Evolutionary conservation across 176 grass and related monocot species (phyloP), one percentile per base, ranked within the genome.

Genomic region (Secale cereale): DNA sequence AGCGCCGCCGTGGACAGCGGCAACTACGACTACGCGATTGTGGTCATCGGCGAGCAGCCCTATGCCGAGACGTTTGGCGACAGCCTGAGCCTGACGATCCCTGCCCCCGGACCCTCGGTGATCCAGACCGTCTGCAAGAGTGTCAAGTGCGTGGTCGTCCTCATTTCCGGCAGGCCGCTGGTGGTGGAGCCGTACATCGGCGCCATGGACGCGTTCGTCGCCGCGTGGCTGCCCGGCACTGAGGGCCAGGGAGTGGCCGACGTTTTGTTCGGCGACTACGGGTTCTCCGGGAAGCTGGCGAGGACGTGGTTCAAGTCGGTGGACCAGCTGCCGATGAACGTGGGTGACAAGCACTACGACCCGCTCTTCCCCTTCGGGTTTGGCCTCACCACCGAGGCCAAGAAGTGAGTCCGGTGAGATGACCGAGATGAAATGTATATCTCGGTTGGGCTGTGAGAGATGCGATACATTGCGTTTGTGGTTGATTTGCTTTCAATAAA

Each of bases 91-190:
- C 92, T 97, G 85, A 97, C 94, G 59, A 88, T 97, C 65, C 91
- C 94, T 5, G 87, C 61, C 15, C 91, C 96, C 1, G 89, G 96
- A 1, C 89, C 91, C 61, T 92, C 78, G 59, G 89, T 91, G 79
- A 95, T 98, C 60, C 66, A 92, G 82, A 82, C 86, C 13, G 93
- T 94, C 61, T 98, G 96, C 78, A 76, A 84, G 81, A 66, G 25
- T 26, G 54, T 87, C 68, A 95, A 91, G 73, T 98, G 96, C 43
- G 89, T 69, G 27, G 96, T 98, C 4, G 77, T 98, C 3, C 77
- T 95, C 79, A 70, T 98, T 62, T 95, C 93, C 0, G 95, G 95
- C 4, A 52, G 95, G 85, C 95, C 96, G 10, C 89, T 98, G 66
- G 96, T 95, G 85, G 70, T 91, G 71, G 86, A 94, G 86, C 91